A percentile compares a stretch with the other conserved stretches of the same genome.
phyloP scores from a whole-genome alignment of 2,329 filamentous ascomycete genomes.

The Didymella glomerata region DNA sequence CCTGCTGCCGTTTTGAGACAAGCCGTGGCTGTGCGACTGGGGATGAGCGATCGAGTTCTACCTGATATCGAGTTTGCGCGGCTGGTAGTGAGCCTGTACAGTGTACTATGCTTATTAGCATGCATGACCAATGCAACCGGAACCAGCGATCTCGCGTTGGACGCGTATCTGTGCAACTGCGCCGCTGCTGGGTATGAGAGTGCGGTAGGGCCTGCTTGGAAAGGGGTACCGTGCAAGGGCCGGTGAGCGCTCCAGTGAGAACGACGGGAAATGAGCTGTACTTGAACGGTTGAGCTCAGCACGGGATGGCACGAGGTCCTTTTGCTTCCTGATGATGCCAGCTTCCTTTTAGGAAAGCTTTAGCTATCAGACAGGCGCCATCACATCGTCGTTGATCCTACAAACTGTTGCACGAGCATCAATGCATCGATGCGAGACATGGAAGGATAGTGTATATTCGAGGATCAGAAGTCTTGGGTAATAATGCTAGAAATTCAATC shows the following conservation, averaged over 20 bases:
- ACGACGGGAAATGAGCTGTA: background rate
- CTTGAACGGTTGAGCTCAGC: background rate
- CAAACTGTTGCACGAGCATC: background rate
- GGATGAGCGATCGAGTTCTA: background rate
- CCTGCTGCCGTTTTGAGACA: background rate
- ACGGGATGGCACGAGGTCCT: background rate
- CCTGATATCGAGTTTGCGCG: background rate
- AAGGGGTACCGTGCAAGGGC: background rate
- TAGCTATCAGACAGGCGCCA: background rate
- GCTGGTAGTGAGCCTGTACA: background rate
- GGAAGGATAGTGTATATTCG: background rate
- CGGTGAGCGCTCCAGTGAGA: background rate
- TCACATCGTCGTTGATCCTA: background rate
- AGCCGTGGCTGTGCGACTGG: background rate
- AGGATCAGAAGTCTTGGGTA: slow-evolving; percentile 12
- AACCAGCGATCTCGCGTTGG: background rate
- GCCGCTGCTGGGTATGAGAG: background rate
- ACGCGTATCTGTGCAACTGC: background rate
- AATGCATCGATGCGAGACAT: background rate
- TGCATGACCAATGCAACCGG: background rate
- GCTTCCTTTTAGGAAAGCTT: background rate
- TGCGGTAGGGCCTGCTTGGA: background rate
- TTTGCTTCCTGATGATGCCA: background rate
- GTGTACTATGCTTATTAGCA: background rate
- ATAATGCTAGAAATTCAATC: slow-evolving; percentile 12